Base-by-base conservation (phyloP, 1,284 basidiomycete species). In the Malassezia sp. region DNA sequence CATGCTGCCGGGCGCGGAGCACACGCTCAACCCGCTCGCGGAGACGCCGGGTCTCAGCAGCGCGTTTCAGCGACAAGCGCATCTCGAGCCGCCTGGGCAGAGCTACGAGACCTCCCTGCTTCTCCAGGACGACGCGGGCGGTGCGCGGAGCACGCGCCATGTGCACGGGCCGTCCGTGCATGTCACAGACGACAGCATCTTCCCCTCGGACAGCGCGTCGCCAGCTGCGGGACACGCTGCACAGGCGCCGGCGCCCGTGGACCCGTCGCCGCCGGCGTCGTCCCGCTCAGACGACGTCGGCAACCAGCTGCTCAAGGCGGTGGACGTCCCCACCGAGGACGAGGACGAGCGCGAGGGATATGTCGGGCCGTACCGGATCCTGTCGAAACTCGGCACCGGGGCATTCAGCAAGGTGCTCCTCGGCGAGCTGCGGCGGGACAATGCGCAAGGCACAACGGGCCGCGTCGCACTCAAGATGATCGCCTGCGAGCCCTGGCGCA, bases 401-500 rank as follows among this genome's bases (percentile, higher is more conserved):
- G 65, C 65, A 2, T 68, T 68, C 41, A 67, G 63, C 43, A 56
- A 57, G 20, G 65, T 68, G 7, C 63, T 61, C 1, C 52, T 64
- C 11, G 65, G 42, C 18, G 24, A 47, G 37, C 44, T 24, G 11
- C 17, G n/a, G n/a, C n/a, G n/a, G n/a, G n/a, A n/a, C n/a, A n/a
- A n/a, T n/a, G n/a, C n/a, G n/a, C n/a, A n/a, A 5, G 37, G 22
- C 8, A 18, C 22, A 10, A 20, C 15, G 7, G 68, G 75, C 36
- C 63, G 84, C 1, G 85, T 87, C 6, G 86, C 87, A 6, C 79
- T 90, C 61, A 90, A 90, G 75, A 78, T 88, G 75, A 83, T 87
- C 20, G 78, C 81, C 40, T 74, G 80, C 27, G 73, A 75, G 30
- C 65, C 67, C 8, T 79, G 76, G 56, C 74, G 75, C 31, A 71